phyloP scores from a whole-genome alignment of 1,284 basidiomycete species.

The Rhodotorula sp. region DNA sequence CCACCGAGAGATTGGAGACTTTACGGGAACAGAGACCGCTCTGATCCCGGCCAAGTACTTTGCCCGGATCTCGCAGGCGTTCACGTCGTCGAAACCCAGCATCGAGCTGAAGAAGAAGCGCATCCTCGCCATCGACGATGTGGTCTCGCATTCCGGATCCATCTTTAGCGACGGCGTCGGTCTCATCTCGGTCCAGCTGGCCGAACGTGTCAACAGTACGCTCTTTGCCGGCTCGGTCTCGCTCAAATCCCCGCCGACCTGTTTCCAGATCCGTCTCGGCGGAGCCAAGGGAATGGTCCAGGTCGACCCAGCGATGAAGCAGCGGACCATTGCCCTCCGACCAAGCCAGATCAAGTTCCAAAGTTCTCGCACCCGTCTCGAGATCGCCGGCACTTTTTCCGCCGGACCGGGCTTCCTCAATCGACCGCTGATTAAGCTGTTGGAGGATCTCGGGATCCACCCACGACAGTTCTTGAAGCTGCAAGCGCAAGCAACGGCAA shows the following conservation, averaged over 20 bases:
- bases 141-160: slow-evolving; percentile 46
- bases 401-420: slow-evolving; percentile 55
- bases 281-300: slow-evolving; percentile 58
- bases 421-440: slow-evolving; percentile 55
- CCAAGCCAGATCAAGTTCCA: slow-evolving; percentile 74
- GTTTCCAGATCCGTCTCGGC: slow-evolving; percentile 14
- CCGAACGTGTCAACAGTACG: slow-evolving; percentile 49
- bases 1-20: slow-evolving; percentile 37
- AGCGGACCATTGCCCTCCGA: slow-evolving; percentile 62
- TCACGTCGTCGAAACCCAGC: slow-evolving; percentile 53
- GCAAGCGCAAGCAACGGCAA: neutral
- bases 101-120: slow-evolving; percentile 59
- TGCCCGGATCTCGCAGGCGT: slow-evolving; percentile 42
- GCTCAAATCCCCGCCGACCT: slow-evolving; percentile 10
- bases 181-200: slow-evolving; percentile 52
- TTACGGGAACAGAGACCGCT: slow-evolving; percentile 24
- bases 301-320: slow-evolving; percentile 58
- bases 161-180: slow-evolving; percentile 58
- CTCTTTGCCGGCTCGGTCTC: slow-evolving; percentile 19
- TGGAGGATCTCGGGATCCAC: slow-evolving; percentile 17
- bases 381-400: slow-evolving; percentile 66
- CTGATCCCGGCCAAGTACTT: slow-evolving; percentile 41
- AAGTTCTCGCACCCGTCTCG: slow-evolving; percentile 60
- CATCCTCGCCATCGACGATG: slow-evolving; percentile 56
- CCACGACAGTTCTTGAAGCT: slow-evolving; percentile 2